A percentile compares a stretch with the other conserved stretches of the same genome.
phyloP scores from a whole-genome alignment of 768 basidiomycete species.

The Cubamyces sp. region DNA sequence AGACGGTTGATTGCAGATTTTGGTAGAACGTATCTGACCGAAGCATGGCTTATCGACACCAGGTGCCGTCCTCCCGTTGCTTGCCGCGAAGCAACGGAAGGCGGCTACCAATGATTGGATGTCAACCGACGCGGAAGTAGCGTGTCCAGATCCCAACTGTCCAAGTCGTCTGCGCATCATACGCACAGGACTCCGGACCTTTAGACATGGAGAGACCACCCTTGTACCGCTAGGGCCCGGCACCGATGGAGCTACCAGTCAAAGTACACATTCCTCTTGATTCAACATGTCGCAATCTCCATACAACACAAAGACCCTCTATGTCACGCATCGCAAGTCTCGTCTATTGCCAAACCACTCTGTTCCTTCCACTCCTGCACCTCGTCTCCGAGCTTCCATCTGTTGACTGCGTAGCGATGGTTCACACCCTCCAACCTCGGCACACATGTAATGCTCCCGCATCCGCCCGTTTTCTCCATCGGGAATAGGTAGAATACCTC shows the following conservation, averaged over 20 bases:
- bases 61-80: slow-evolving; percentile 67
- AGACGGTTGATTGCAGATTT: background rate
- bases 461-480: slow-evolving; percentile 83
- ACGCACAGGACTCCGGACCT: slow-evolving; percentile 53
- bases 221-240: slow-evolving; percentile 42
- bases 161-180: slow-evolving; percentile 56
- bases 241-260: too few species aligned
- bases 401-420: slow-evolving; percentile 78
- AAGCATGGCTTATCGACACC: background rate
- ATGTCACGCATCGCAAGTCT: slow-evolving; percentile 15
- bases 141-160: slow-evolving; percentile 72
- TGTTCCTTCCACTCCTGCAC: slow-evolving; percentile 6
- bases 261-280: too few species aligned
- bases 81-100: slow-evolving; percentile 67
- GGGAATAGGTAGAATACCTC: slow-evolving; percentile 77
- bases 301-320: background rate
- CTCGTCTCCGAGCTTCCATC: slow-evolving; percentile 53
- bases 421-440: slow-evolving; percentile 87
- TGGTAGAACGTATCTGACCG: background rate
- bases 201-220: slow-evolving; percentile 59
- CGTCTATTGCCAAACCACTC: slow-evolving; percentile 10
- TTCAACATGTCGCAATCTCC: too few species aligned
- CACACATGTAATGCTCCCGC: slow-evolving; percentile 75
- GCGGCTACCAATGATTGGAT: slow-evolving; percentile 68
- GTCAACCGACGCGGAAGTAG: slow-evolving; percentile 64